A percentile compares a stretch with the other conserved stretches of the same genome.
Conservation (phyloP, 805 yeast species). For the Sugiyamaella qingdaonensis region DNA sequence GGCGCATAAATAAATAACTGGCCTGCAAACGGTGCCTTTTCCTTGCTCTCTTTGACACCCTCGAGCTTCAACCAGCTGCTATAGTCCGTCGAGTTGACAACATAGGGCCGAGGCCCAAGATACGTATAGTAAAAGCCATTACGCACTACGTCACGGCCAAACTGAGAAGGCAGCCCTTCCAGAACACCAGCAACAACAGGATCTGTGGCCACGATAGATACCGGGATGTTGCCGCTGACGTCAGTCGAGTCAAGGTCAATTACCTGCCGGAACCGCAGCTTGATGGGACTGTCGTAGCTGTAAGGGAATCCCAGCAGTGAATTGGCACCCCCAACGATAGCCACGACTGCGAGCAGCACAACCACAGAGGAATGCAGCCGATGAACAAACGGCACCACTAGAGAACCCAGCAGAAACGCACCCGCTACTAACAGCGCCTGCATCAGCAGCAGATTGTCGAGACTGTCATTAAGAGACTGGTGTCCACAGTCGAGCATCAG, state of each 20-base stretch:
- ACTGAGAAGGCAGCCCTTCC: conserved; percentile 61
- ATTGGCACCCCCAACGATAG: conserved; percentile 36
- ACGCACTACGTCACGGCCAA: conserved; percentile 23
- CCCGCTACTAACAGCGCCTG: not conserved
- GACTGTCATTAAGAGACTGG: conserved; percentile 69
- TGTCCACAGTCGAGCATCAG: conserved; percentile 59
- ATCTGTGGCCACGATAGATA: conserved; percentile 48
- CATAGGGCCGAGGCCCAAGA: conserved; percentile 46
- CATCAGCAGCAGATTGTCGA: conserved; percentile 39
- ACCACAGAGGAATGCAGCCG: conserved; percentile 56
- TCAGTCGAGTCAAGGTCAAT: conserved; percentile 42
- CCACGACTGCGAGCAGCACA: conserved; percentile 36
- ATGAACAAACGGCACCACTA: conserved; percentile 65
- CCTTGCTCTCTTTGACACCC: conserved; percentile 43
- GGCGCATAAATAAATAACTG: conserved; percentile 54
- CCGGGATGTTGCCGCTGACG: conserved; percentile 31
- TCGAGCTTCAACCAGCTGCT: conserved; percentile 48
- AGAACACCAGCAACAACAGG: conserved; percentile 47
- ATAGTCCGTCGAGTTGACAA: conserved; percentile 39
- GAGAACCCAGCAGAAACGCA: conserved; percentile 24
- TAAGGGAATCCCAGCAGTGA: conserved; percentile 50
- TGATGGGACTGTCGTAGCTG: conserved; percentile 58
- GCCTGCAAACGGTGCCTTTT: conserved; percentile 41
- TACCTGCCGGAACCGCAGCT: conserved; percentile 63
- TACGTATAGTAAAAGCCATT: conserved; percentile 47